These are phyloP conservation scores for Lizanozyma gosingica DNA, from an alignment of 1,139 yeast genomes.

Conservation along the genomic window DNA sequence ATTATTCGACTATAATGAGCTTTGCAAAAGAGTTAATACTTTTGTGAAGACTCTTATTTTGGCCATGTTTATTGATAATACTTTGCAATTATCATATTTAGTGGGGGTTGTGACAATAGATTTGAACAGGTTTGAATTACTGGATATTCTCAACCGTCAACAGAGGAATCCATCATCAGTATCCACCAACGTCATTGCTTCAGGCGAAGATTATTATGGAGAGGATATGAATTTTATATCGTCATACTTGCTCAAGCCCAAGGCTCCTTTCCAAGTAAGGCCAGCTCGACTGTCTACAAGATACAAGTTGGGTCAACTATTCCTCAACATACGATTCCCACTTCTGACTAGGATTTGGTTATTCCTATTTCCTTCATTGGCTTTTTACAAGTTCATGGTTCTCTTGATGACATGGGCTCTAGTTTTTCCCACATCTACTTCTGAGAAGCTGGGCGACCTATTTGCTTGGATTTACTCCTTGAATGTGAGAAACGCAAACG, in stretches of 20 bases:
- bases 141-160: slow-evolving; percentile 32
- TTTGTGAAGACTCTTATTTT: slow-evolving; percentile 13
- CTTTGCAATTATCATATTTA: slow-evolving; percentile 54
- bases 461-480: not conserved
- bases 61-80: slow-evolving; percentile 45
- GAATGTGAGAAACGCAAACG: slow-evolving; percentile 13
- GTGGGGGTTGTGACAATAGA: slow-evolving; percentile 62
- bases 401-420: slow-evolving; percentile 19
- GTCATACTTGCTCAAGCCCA: not conserved
- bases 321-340: not conserved
- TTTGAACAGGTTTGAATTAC: slow-evolving; percentile 51
- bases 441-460: slow-evolving; percentile 7
- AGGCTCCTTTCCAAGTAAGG: not conserved
- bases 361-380: slow-evolving; percentile 11
- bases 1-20: not conserved
- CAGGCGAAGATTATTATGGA: slow-evolving; percentile 1
- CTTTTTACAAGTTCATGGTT: slow-evolving; percentile 12
- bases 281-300: not conserved
- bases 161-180: not conserved
- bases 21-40: not conserved
- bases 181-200: not conserved
- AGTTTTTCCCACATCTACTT: slow-evolving; percentile 17
- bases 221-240: slow-evolving; percentile 4
- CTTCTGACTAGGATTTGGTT: slow-evolving; percentile 13
- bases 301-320: slow-evolving; percentile 1